Base-by-base conservation (phyloP, 305 asterid species). In the Fraxinus velutina region DNA sequence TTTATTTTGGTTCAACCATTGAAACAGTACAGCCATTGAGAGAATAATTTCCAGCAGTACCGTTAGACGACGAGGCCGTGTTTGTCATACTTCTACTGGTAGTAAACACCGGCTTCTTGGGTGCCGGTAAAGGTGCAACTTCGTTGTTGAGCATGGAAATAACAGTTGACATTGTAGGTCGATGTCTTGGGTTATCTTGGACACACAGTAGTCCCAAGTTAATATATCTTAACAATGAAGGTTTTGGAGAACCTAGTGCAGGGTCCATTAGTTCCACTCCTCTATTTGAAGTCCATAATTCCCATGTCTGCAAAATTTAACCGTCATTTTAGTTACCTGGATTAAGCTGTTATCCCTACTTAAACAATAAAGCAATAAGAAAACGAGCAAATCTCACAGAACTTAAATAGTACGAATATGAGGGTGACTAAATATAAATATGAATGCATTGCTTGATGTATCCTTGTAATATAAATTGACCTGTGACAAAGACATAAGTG, bases 131-230 rank as follows among this genome's bases (percentile, higher is more conserved):
- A 80, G 82, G 29, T 42, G 83, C 76, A 37, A 66, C 52, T 79
- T 83, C 88, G 84, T 74, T 84, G 83, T 87, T 44, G 0, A 89
- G 84, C 89, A 89, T 86, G 4, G 85, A 74, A 29, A 83, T 57
- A 70, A 86, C 83, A 75, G 57, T 55, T 1, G 86, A 81, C 89
- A 89, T 86, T 19, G 60, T 79, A 39, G 92, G 90, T 6, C 89
- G 78, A 72, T 86, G 90, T 50, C 85, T 83, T 13, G 82, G 86
- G 70, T 82, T 86, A 37, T 83, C 90, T 79, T 87, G 89, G 70
- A 89, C 89, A n/a, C 92, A 87, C 12, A 89, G 55, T 10, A 87
- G 90, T 21, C 90, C 90, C 52, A 89, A 81, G 75, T 82, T 86
- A 0, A 86, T 85, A 88, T 77, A 85, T 80, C 89, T 83, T 36